Base-by-base conservation (phyloP, 805 yeast genomes). In the Saccharomycopsis microspora region DNA sequence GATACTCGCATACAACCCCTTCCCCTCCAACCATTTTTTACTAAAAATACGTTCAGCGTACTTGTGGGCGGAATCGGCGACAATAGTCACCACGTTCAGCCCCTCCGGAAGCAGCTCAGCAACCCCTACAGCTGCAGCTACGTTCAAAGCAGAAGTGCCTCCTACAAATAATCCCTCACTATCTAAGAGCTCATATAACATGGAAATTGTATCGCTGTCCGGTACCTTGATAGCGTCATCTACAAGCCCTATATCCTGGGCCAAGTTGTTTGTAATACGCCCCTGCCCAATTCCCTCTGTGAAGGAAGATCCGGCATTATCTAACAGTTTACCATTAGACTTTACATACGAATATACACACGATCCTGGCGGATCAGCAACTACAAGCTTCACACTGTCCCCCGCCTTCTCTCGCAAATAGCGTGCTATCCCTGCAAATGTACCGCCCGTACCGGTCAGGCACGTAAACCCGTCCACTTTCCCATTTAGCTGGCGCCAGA, bases 241-340 rank as follows among this genome's bases (percentile, higher is more conserved):
- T 36, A 86, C 71, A 33, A 80, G 62, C 5, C 72, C 81, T 32
- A 87, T 67, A 53, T 86, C 96, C 41, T 78, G 83, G 11, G 70
- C 70, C 63, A 89, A 71, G 63, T 89, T 89, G 54, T 76, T 82
- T 4, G 96, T 89, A 57, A 89, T 82, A 57, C 97, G 75, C 42
- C 96, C 96, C 66, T 89, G 97, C 32, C 97, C 97, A 66, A 89
- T 87, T 33, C 97, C 97, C 67, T 89, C 97, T 32, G 96, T 89
- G 64, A 89, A 87, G 0, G 95, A 83, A 3, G 86, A 77, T 32
- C 97, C 97, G 1, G 75, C 71, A 58, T 88, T 75, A 40, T 78
- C 86, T 48, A 82, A 65, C 7, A 74, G 71, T 60, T 80, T 68
- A 33, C 90, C 90, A 11, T 79, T 77, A 4, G 84, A 70, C 52